A percentile compares a stretch with the other conserved stretches of the same genome.
These are phyloP conservation scores for Oleoguttula mirabilis DNA, from an alignment of 495 filamentous ascomycete species.

Conservation along the genomic window DNA sequence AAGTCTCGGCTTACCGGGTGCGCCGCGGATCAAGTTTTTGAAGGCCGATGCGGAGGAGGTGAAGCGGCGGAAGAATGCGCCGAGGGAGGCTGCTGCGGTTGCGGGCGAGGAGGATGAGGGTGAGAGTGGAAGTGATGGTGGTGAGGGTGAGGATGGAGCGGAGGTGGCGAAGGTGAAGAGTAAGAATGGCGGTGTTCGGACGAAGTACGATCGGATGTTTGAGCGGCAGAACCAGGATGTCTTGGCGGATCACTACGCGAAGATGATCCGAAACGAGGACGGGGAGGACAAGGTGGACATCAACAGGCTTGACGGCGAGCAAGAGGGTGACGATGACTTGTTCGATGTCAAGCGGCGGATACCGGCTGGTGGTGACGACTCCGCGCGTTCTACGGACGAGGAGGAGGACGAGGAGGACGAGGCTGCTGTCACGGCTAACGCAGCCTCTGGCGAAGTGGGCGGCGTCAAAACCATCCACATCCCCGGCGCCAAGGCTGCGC, in stretches of 20 bases:
- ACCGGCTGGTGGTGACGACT: slow-evolving; percentile 31
- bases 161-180: slow-evolving; percentile 41
- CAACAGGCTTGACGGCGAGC: slow-evolving; percentile 15
- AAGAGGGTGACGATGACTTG: slow-evolving; percentile 64
- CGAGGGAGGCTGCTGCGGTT: slow-evolving; percentile 44
- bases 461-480: slow-evolving; percentile 31
- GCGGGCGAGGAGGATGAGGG: slow-evolving; percentile 39
- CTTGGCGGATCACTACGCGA: slow-evolving; percentile 82
- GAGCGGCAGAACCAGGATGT: slow-evolving; percentile 89
- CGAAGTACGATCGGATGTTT: slow-evolving; percentile 95
- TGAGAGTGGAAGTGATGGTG: slow-evolving; percentile 35
- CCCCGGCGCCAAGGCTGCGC: slow-evolving; percentile 41
- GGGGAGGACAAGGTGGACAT: slow-evolving; percentile 28
- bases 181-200: slow-evolving; percentile 57
- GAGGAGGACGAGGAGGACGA: slow-evolving; percentile 24
- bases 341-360: slow-evolving; percentile 77
- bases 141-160: no score
- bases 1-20: slow-evolving; percentile 77
- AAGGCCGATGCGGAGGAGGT: slow-evolving; percentile 74
- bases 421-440: neutral
- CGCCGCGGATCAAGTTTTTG: slow-evolving; percentile 80
- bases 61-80: slow-evolving; percentile 56
- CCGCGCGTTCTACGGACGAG: slow-evolving; percentile 29
- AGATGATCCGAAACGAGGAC: slow-evolving; percentile 60
- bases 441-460: neutral